phyloP scores from a whole-genome alignment of 805 yeast genomes.

The Yarrowia divulgata region DNA sequence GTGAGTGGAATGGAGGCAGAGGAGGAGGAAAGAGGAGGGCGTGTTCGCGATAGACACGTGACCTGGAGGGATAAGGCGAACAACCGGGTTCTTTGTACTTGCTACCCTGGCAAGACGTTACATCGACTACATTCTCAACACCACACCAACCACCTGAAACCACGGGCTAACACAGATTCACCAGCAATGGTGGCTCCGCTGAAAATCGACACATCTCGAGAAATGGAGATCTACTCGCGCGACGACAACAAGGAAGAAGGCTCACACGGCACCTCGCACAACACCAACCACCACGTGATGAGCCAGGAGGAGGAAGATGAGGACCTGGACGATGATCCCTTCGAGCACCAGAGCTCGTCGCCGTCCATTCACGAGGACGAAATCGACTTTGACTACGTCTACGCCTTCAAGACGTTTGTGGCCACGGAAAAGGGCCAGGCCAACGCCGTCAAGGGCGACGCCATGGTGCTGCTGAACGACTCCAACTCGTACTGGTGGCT shows the following conservation, averaged over 20 bases:
- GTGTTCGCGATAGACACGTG: not conserved
- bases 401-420: constrained; percentile 83
- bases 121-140: not conserved
- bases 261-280: not conserved
- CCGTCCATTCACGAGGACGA: constrained; percentile 62
- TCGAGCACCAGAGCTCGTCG: constrained; percentile 67
- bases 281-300: not conserved
- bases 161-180: constrained; percentile 26
- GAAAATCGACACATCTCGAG: constrained; percentile 37
- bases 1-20: constrained; percentile 4
- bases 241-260: constrained; percentile 17
- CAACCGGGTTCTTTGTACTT: too few relatives aligned
- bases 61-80: too few relatives aligned
- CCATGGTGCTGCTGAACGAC: constrained; percentile 82
- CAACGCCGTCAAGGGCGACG: constrained; percentile 76
- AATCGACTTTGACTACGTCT: constrained; percentile 79
- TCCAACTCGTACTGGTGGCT: constrained; percentile 98
- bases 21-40: too few relatives aligned
- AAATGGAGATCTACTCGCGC: constrained; percentile 36
- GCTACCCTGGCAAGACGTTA: too few relatives aligned
- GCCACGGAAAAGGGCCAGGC: constrained; percentile 97
- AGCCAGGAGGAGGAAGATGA: constrained; percentile 39
- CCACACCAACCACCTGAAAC: not conserved
- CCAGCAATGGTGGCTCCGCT: constrained; percentile 40
- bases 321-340: constrained; percentile 47